These are phyloP conservation scores for Sherardia arvensis DNA, from an alignment of 257 asterid species.

Conservation along the genomic window DNA sequence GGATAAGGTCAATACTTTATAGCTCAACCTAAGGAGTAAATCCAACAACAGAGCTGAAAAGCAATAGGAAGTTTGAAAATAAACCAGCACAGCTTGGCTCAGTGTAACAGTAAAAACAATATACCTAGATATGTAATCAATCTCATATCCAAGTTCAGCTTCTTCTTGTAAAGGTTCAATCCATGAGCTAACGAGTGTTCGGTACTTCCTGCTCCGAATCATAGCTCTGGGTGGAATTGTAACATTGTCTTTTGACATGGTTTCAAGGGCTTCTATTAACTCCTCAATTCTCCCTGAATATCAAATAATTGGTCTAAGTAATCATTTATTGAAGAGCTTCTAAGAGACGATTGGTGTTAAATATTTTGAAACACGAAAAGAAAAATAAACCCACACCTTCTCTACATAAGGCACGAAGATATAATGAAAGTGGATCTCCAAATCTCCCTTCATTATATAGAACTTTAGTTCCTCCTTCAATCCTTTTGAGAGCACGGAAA, in stretches of 20 bases:
- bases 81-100: neutral
- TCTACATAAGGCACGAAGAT: slow-evolving; percentile 93
- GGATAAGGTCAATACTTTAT: neutral
- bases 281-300: slow-evolving; percentile 76
- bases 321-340: neutral
- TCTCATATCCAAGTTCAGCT: slow-evolving; percentile 96
- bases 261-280: slow-evolving; percentile 81
- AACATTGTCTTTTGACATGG: slow-evolving; percentile 77
- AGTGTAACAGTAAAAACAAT: slow-evolving; percentile 9
- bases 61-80: neutral
- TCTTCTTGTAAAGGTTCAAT: slow-evolving; percentile 98
- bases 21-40: neutral
- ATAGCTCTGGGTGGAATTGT: slow-evolving; percentile 89
- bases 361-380: neutral
- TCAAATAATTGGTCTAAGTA: neutral
- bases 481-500: slow-evolving; percentile 75
- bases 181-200: slow-evolving; percentile 98
- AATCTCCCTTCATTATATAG: slow-evolving; percentile 65
- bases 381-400: slow-evolving; percentile 47
- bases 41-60: slow-evolving; percentile 1
- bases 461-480: slow-evolving; percentile 70
- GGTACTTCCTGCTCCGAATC: slow-evolving; percentile 84
- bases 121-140: slow-evolving; percentile 89
- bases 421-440: slow-evolving; percentile 94
- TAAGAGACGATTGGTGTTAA: neutral